Evolutionary conservation across 441 rosid species (phyloP).

Genomic region (Geranium incanum): DNA sequence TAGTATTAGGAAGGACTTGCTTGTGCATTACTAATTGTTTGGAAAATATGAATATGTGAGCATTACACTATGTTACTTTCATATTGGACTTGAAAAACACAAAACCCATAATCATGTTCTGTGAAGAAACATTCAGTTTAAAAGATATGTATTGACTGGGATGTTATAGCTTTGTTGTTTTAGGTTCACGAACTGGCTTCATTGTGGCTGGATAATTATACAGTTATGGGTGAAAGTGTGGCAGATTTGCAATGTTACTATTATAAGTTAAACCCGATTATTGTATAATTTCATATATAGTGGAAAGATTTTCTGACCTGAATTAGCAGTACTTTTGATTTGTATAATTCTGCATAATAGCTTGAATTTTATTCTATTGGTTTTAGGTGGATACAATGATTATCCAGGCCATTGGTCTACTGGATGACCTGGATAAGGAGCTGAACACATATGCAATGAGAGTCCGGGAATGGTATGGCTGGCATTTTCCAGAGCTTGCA

Average conservation of each 20-base stretch:
- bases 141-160: neutral
- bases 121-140: neutral
- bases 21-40: neutral
- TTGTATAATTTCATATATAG: too few species aligned
- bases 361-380: slow-evolving; percentile 5
- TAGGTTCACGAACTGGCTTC: neutral
- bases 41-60: neutral
- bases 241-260: too few species aligned
- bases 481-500: slow-evolving; percentile 98
- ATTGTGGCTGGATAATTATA: too few species aligned
- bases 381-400: slow-evolving; percentile 87
- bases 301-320: too few species aligned
- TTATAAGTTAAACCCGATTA: too few species aligned
- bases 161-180: neutral
- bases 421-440: slow-evolving; percentile 91
- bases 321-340: too few species aligned
- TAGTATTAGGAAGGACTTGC: neutral
- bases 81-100: neutral
- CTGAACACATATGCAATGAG: slow-evolving; percentile 79
- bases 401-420: slow-evolving; percentile 83
- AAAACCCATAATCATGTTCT: neutral
- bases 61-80: neutral
- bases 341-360: neutral
- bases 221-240: too few species aligned
- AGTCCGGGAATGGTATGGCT: slow-evolving; percentile 93